A percentile compares a stretch with the other conserved stretches of the same genome.
Conservation (phyloP, 2,329 filamentous ascomycete species). For the Neofusicoccum cordaticola region DNA sequence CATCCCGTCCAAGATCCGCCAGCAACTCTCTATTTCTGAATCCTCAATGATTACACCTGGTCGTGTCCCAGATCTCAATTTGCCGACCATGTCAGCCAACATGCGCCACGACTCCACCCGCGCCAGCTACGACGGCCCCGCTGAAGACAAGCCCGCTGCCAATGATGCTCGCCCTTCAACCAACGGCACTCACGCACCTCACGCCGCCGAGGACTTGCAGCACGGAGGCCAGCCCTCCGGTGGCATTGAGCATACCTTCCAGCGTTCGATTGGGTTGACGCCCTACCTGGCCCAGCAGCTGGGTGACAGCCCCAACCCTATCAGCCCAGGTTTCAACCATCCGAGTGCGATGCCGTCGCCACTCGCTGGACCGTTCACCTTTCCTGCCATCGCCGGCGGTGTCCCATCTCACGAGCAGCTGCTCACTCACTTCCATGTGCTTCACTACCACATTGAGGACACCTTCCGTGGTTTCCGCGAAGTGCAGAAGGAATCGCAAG, state of each 20-base stretch:
- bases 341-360: constrained; percentile 29
- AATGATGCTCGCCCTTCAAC: not conserved
- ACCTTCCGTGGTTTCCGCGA: constrained; percentile 12
- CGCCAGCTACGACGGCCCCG: not conserved
- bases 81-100: not conserved
- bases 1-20: not conserved
- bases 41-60: not conserved
- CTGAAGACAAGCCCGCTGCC: not conserved
- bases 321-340: constrained; percentile 18
- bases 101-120: not conserved
- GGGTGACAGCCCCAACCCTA: not conserved
- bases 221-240: not conserved
- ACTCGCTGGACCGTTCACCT: constrained; percentile 12
- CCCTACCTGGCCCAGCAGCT: constrained; percentile 16
- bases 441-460: constrained; percentile 36
- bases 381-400: not conserved
- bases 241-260: not conserved
- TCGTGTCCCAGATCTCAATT: not conserved
- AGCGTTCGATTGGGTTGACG: constrained; percentile 10
- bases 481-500: constrained; percentile 15
- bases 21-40: not conserved
- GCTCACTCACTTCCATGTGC: constrained; percentile 34
- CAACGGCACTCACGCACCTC: not conserved
- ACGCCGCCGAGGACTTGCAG: not conserved
- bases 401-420: constrained; percentile 10